Conservation (phyloP, 2,329 filamentous ascomycete species). For the Plectosphaerella cucumerina region DNA sequence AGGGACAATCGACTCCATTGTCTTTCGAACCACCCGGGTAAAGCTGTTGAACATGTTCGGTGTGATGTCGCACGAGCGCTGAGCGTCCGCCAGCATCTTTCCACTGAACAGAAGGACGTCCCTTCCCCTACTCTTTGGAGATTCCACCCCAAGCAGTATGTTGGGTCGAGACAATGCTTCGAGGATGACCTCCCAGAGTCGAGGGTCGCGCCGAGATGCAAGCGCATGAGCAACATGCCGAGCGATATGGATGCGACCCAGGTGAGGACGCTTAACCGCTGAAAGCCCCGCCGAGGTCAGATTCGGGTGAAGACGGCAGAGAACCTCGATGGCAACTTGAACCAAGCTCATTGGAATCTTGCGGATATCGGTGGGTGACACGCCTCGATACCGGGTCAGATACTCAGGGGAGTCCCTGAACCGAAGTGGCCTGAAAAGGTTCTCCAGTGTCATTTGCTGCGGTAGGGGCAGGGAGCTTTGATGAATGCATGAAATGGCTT, state of each 20-base stretch:
- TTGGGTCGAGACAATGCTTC: constrained; percentile 6
- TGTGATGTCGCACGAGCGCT: constrained; percentile 2
- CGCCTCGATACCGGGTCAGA: not conserved
- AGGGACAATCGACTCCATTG: constrained; percentile 14
- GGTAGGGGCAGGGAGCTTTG: constrained; percentile 4
- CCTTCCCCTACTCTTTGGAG: not conserved
- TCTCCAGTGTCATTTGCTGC: not conserved
- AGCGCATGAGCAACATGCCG: too few relatives aligned
- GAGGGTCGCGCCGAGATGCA: not conserved
- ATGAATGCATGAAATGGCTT: constrained; percentile 23
- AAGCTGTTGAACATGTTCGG: constrained; percentile 15
- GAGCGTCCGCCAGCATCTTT: constrained; percentile 4
- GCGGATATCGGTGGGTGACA: not conserved
- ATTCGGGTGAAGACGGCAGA: constrained; percentile 9
- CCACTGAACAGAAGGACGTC: constrained; percentile 1
- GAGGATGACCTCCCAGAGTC: constrained; percentile 8
- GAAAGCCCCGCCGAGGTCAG: not conserved
- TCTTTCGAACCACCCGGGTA: constrained; percentile 1
- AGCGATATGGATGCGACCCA: too few relatives aligned
- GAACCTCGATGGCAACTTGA: constrained; percentile 6
- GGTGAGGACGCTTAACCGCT: not conserved
- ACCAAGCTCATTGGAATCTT: not conserved
- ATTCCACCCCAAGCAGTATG: constrained; percentile 4
- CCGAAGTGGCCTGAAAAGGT: not conserved
- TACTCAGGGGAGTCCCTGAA: not conserved